phyloP scores from a whole-genome alignment of 805 yeast species.

The Candida takata region DNA sequence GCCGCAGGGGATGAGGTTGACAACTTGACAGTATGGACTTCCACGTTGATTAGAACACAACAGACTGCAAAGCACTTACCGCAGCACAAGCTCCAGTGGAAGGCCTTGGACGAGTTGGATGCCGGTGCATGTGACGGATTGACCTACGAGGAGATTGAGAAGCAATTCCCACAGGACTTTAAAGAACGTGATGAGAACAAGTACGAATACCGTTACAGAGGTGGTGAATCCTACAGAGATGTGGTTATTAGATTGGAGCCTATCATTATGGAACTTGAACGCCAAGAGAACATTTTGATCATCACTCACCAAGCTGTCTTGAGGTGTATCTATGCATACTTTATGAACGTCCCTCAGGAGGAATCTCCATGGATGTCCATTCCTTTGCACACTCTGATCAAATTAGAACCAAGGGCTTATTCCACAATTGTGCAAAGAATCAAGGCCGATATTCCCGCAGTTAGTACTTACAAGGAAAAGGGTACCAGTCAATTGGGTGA shows the following conservation, averaged over 20 bases:
- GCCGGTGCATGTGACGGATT: constrained; percentile 98
- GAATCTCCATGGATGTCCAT: constrained; percentile 99
- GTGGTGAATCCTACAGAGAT: constrained; percentile 96
- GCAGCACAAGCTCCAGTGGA: constrained; percentile 84
- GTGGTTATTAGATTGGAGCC: constrained; percentile 94
- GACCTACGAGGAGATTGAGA: constrained; percentile 90
- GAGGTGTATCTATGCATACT: constrained; percentile 94
- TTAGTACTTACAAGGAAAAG: constrained; percentile 90
- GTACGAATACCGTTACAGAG: constrained; percentile 91
- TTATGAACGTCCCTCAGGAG: constrained; percentile 97
- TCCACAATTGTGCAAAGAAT: constrained; percentile 82
- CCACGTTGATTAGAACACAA: constrained; percentile 84
- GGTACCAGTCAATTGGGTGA: constrained; percentile 60
- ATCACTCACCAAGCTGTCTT: constrained; percentile 97
- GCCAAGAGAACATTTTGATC: constrained; percentile 91
- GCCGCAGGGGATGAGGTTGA: constrained; percentile 38
- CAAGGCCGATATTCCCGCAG: constrained; percentile 96
- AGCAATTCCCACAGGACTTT: constrained; percentile 85
- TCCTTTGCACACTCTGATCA: constrained; percentile 90
- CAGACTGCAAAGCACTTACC: constrained; percentile 84
- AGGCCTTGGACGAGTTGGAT: constrained; percentile 92
- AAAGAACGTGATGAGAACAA: constrained; percentile 93
- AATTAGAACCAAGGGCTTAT: constrained; percentile 92
- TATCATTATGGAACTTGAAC: constrained; percentile 94
- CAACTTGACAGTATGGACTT: constrained; percentile 89